Conservation (phyloP, 2,329 filamentous ascomycete species). For the Amesomyces nigricolor region DNA sequence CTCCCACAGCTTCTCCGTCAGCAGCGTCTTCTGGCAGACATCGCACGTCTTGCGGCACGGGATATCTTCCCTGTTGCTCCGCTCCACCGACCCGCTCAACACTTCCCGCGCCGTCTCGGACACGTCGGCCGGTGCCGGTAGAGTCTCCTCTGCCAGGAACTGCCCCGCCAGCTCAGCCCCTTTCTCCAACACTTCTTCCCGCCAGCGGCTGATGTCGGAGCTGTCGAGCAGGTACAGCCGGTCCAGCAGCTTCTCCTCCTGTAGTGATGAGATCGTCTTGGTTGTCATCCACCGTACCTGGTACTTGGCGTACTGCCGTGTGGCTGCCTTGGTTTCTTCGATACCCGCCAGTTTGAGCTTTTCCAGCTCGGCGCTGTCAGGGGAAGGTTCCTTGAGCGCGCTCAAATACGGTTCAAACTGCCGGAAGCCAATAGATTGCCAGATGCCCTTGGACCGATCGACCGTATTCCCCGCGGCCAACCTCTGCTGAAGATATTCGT, state of each 20-base stretch:
- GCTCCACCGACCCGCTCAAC: constrained; percentile 45
- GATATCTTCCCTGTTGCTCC: constrained; percentile 47
- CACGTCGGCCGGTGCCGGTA: constrained; percentile 47
- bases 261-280: constrained; percentile 68
- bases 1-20: constrained; percentile 50
- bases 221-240: constrained; percentile 77
- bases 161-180: constrained; percentile 55
- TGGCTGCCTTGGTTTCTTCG: constrained; percentile 74
- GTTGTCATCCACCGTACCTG: constrained; percentile 83
- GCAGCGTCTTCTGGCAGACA: constrained; percentile 59
- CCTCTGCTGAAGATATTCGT: constrained; percentile 34
- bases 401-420: constrained; percentile 72
- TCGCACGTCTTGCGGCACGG: constrained; percentile 62
- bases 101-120: constrained; percentile 47
- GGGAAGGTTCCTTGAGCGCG: constrained; percentile 32
- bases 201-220: constrained; percentile 60
- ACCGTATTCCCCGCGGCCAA: constrained; percentile 45
- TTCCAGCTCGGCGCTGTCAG: constrained; percentile 40
- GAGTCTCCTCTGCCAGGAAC: constrained; percentile 55
- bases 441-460: constrained; percentile 78
- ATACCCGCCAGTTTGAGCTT: constrained; percentile 55
- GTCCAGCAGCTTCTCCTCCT: constrained; percentile 47
- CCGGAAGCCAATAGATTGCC: constrained; percentile 95
- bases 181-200: constrained; percentile 56
- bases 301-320: constrained; percentile 78